Base-by-base conservation (phyloP, 2,329 filamentous ascomycete species). In the Chaetomiaceae sp. region DNA sequence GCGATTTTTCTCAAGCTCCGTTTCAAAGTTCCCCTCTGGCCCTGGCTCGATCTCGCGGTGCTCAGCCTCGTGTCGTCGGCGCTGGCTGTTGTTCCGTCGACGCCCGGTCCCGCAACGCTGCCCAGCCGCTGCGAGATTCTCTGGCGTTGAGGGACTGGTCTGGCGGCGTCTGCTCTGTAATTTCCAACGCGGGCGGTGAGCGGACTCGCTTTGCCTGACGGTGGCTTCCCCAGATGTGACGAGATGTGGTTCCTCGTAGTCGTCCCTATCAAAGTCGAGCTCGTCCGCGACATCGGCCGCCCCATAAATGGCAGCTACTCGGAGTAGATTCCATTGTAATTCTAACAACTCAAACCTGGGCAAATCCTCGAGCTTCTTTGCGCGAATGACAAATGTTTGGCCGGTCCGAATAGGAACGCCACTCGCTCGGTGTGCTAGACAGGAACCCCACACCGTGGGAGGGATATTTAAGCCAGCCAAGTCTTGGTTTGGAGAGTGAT, bases 261-360 rank as follows among this genome's bases (percentile, higher is more conserved):
- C 36, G 18, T 21, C 36, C 25, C 5, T 9, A 27, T 27, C 25
- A 27, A 9, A 27, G 25, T 27, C 25, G 25, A 9, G 25, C 25
- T 40, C 53, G 21, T 55, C 53, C 1, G 34, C 38, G 16, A 55
- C 53, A 37, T 56, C 44, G 2, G 44, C 53, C 36, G 44, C 53
- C 6, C 53, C 53, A 49, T 38, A 52, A n/a, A 56, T 25, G 7
- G 53, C 53, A 3, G 48, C 49, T 4, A 55, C 48, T 2, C 48
- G 43, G 2, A 44, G 11, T 13, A 55, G 44, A 44, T 55, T 29
- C 53, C 49, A 56, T 30, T 41, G 53, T 37, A 56, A 25, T n/a
- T 56, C 48, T 20, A 56, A 30, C 5, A 52, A 38, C 10, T 56
- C 53, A 21, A 36, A 56, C 42, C 53, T 56, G 23, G 48, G 48